A percentile compares a stretch with the other conserved stretches of the same genome.
Evolutionary conservation across 768 basidiomycete species (phyloP).

Genomic region (Suillus hirtellus): DNA sequence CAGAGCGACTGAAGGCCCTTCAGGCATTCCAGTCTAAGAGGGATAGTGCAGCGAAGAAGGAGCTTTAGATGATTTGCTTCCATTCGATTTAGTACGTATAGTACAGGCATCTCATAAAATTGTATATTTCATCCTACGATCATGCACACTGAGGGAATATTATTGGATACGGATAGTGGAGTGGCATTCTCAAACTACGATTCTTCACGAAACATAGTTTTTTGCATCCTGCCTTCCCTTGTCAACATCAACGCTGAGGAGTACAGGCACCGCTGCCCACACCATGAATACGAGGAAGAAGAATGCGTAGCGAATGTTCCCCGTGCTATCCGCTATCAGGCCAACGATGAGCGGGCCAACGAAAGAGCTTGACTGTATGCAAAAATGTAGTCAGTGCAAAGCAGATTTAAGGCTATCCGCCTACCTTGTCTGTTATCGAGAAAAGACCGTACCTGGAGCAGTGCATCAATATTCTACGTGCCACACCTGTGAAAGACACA

Average conservation of each 20-base stretch:
- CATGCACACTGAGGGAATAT: neutral
- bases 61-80: slow-evolving; percentile 16
- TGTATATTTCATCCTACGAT: neutral
- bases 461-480: neutral
- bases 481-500: slow-evolving; percentile 15
- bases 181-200: slow-evolving; percentile 2
- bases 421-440: slow-evolving; percentile 87
- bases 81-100: neutral
- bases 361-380: slow-evolving; percentile 79
- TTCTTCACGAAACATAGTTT: slow-evolving; percentile 25
- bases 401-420: slow-evolving; percentile 15
- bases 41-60: slow-evolving; percentile 28
- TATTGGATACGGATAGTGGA: neutral
- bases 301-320: slow-evolving; percentile 90
- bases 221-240: slow-evolving; percentile 56
- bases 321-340: slow-evolving; percentile 82
- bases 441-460: slow-evolving; percentile 65
- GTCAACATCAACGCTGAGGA: slow-evolving; percentile 69
- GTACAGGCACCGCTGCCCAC: slow-evolving; percentile 75
- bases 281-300: slow-evolving; percentile 85
- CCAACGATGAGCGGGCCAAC: slow-evolving; percentile 89
- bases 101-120: neutral
- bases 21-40: slow-evolving; percentile 61
- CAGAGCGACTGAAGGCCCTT: slow-evolving; percentile 82
- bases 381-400: slow-evolving; percentile 10